Evolutionary conservation across 2,329 filamentous ascomycete genomes (phyloP).

Genomic region (Penicillium decumbens): DNA sequence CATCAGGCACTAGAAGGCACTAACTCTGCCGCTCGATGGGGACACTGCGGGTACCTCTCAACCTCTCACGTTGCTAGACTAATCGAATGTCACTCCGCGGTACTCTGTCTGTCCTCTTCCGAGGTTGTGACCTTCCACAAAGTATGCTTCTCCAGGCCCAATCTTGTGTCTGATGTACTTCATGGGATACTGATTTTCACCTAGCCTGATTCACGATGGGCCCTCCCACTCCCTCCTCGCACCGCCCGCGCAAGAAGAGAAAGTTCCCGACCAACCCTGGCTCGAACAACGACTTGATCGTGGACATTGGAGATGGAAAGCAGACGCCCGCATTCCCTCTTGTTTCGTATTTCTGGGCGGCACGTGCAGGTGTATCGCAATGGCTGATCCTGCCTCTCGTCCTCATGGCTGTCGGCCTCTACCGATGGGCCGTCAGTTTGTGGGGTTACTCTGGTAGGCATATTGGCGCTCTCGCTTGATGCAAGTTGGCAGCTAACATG

Average conservation of each 20-base stretch:
- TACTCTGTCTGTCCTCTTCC: neutral
- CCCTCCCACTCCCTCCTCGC: conserved; percentile 30
- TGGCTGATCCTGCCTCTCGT: conserved; percentile 87
- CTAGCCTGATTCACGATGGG: conserved; percentile 24
- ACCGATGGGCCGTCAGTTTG: conserved; percentile 84
- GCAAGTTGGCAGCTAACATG: conserved; percentile 9
- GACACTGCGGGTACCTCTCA: conserved; percentile 21
- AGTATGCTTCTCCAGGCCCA: neutral
- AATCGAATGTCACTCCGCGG: neutral
- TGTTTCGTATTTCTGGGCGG: conserved; percentile 90
- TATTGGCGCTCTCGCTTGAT: neutral
- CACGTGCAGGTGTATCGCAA: conserved; percentile 74
- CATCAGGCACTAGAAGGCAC: conserved; percentile 14
- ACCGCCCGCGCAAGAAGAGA: conserved; percentile 46
- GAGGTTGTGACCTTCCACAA: neutral
- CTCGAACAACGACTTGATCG: conserved; percentile 41
- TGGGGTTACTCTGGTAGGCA: conserved; percentile 87
- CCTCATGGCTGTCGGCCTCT: conserved; percentile 83
- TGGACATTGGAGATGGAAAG: conserved; percentile 44
- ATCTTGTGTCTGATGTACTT: neutral
- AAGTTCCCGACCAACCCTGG: conserved; percentile 34
- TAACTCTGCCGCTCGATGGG: conserved; percentile 1
- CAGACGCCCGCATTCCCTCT: conserved; percentile 75
- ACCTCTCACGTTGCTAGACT: neutral
- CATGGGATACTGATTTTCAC: conserved; percentile 23